These are phyloP conservation scores for Arthrocladium fulminans DNA, from an alignment of 2,329 filamentous ascomycete genomes.

Conservation along the genomic window DNA sequence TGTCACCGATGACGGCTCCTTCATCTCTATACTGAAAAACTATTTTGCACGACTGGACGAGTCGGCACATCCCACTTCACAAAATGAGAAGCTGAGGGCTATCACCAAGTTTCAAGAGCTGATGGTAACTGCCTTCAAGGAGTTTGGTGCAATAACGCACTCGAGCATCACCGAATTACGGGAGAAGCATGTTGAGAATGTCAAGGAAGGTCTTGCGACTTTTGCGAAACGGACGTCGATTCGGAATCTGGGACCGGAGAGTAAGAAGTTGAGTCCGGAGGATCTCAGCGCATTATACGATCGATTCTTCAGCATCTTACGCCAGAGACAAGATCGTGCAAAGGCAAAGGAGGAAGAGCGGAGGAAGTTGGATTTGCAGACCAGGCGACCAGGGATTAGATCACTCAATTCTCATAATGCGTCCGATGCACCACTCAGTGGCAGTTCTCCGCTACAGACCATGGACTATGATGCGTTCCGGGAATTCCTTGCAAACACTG, in stretches of 20 bases:
- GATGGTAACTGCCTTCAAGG: slow-evolving; percentile 98
- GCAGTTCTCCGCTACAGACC: slow-evolving; percentile 32
- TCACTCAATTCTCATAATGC: slow-evolving; percentile 15
- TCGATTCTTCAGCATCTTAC: slow-evolving; percentile 82
- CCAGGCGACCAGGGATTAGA: slow-evolving; percentile 22
- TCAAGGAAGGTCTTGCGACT: slow-evolving; percentile 90
- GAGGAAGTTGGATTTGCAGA: slow-evolving; percentile 55
- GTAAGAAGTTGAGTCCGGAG: slow-evolving; percentile 75
- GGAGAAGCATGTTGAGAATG: slow-evolving; percentile 84
- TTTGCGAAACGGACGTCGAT: slow-evolving; percentile 97
- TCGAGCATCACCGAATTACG: slow-evolving; percentile 82
- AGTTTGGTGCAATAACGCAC: slow-evolving; percentile 93
- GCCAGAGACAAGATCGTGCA: slow-evolving; percentile 79
- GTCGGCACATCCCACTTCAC: slow-evolving; percentile 88
- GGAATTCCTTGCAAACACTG: slow-evolving; percentile 81
- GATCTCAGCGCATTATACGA: slow-evolving; percentile 90
- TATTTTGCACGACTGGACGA: slow-evolving; percentile 93
- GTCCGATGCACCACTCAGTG: slow-evolving; percentile 54
- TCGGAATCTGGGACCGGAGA: slow-evolving; percentile 88
- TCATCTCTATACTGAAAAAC: slow-evolving; percentile 89
- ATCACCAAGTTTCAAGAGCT: slow-evolving; percentile 96
- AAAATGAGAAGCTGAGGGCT: slow-evolving; percentile 86
- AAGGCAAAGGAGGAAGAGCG: slow-evolving; percentile 67
- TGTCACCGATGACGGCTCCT: slow-evolving; percentile 86
- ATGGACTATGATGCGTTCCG: slow-evolving; percentile 98